phyloP scores from a whole-genome alignment of 2,329 filamentous ascomycete genomes.

The Ceratocystis variospora region DNA sequence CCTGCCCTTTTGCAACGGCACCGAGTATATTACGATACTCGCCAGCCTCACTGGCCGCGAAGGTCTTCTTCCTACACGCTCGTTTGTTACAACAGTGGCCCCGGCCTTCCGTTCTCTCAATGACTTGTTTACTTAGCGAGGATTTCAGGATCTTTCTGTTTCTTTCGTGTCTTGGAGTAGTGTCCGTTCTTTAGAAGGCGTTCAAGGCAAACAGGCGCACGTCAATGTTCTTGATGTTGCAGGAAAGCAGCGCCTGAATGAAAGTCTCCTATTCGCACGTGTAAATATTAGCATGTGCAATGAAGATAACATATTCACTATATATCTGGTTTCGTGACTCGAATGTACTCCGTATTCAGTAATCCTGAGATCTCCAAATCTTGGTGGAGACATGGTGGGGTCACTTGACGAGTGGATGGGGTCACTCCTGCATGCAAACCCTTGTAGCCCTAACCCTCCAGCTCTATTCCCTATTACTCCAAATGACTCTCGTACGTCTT shows the following conservation, averaged over 20 bases:
- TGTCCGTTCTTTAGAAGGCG: constrained; percentile 8
- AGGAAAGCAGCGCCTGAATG: background rate
- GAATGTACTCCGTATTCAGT: background rate
- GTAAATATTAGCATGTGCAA: background rate
- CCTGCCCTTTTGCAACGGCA: background rate
- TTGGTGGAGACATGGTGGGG: too few species aligned
- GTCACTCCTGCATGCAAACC: background rate
- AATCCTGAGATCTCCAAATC: background rate
- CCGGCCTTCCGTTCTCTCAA: background rate
- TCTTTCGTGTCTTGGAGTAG: background rate
- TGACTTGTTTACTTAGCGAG: background rate
- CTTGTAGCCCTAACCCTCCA: background rate
- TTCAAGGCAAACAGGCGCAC: constrained; percentile 1
- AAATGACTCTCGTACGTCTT: too few species aligned
- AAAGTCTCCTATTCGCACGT: background rate
- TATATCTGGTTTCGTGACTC: too few species aligned
- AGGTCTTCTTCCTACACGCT: background rate
- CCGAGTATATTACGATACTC: background rate
- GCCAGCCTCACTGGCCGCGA: background rate
- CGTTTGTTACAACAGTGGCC: background rate
- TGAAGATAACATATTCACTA: background rate
- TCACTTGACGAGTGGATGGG: background rate
- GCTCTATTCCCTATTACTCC: too few species aligned
- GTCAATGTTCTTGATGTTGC: background rate
- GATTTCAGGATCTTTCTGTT: background rate